These are phyloP conservation scores for Pseudogymnoascus sp. DNA, from an alignment of 2,329 filamentous ascomycete species.

Conservation along the genomic window DNA sequence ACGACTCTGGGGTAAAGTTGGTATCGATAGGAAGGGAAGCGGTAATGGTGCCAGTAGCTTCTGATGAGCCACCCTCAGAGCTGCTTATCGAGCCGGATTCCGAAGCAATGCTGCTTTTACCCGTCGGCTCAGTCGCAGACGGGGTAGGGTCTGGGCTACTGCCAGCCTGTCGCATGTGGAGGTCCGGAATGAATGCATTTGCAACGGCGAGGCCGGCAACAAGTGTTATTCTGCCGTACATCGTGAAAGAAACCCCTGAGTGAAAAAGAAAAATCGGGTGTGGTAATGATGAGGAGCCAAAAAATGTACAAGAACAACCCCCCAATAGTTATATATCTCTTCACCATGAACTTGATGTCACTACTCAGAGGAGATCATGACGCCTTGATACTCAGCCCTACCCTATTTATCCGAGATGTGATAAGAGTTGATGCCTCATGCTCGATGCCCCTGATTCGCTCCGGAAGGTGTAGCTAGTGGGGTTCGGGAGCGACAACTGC, in stretches of 20 bases:
- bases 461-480: background rate
- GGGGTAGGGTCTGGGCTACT: background rate
- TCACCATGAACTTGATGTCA: background rate
- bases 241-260: background rate
- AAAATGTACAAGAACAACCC: background rate
- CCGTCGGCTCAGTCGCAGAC: background rate
- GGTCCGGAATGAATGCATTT: background rate
- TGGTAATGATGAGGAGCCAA: background rate
- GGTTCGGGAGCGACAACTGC: background rate
- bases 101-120: background rate
- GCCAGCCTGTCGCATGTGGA: background rate
- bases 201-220: background rate
- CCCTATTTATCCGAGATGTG: conserved; percentile 4
- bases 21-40: conserved; percentile 1
- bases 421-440: background rate
- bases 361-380: background rate
- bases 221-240: conserved; percentile 6
- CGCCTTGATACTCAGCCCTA: background rate
- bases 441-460: background rate
- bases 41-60: background rate
- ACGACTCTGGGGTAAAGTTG: conserved; percentile 10
- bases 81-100: background rate
- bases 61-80: background rate
- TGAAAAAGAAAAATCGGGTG: background rate
- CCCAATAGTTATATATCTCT: background rate